phyloP scores from a whole-genome alignment of 306 rosid species.

The Hylodesmum podocarpum region DNA sequence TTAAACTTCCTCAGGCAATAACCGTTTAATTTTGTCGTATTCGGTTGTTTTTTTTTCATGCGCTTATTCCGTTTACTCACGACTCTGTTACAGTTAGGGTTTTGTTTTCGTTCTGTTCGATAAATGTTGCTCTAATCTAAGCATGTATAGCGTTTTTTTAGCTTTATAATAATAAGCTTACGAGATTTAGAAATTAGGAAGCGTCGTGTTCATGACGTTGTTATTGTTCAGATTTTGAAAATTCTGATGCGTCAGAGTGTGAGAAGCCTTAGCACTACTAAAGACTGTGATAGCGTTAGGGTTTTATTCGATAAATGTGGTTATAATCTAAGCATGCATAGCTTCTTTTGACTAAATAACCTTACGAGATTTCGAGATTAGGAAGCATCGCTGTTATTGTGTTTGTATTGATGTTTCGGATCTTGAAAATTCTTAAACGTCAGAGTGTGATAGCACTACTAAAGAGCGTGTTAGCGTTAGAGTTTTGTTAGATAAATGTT shows the following conservation, averaged over 20 bases:
- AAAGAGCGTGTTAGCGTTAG: background rate
- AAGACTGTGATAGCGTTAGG: background rate
- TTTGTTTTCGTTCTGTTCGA: too few relatives aligned
- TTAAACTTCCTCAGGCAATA: constrained; percentile 91
- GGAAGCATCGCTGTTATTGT: too few relatives aligned
- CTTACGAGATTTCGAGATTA: background rate
- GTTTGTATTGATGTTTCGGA: constrained; percentile 41
- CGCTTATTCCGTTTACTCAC: background rate
- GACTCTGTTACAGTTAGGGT: background rate
- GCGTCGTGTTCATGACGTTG: background rate
- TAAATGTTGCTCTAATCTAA: constrained; percentile 9
- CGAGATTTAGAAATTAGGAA: background rate
- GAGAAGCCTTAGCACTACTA: constrained; percentile 83
- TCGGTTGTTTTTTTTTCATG: background rate
- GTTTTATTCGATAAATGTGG: background rate
- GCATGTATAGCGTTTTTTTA: background rate
- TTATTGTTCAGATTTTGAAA: constrained; percentile 60
- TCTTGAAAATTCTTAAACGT: constrained; percentile 68
- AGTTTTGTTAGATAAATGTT: background rate
- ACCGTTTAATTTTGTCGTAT: background rate
- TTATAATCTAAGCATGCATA: background rate
- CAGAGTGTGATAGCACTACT: too few relatives aligned
- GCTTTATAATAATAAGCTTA: too few relatives aligned
- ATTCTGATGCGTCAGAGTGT: constrained; percentile 64
- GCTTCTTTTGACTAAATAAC: background rate